phyloP scores from a whole-genome alignment of 2,329 filamentous ascomycete species.

The Paramyrothecium sp. region DNA sequence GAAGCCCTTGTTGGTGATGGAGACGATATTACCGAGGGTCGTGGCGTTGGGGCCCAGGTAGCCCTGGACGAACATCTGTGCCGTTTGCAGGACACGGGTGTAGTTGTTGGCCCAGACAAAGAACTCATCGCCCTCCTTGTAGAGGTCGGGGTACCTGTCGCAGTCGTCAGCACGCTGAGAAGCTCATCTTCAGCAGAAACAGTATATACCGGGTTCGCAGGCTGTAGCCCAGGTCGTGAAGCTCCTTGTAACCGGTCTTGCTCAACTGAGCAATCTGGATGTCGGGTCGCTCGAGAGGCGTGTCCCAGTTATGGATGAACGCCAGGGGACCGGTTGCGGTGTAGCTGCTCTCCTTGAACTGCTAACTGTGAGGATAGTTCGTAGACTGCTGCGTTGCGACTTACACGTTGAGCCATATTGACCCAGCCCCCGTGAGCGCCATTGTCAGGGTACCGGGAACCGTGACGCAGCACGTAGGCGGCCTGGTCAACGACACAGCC shows the following conservation, averaged over 20 bases:
- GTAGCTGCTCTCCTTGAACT: constrained; percentile 55
- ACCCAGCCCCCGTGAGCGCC: constrained; percentile 59
- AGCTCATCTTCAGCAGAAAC: not conserved
- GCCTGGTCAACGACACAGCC: constrained; percentile 60
- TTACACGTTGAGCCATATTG: constrained; percentile 40
- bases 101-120: constrained; percentile 67
- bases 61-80: constrained; percentile 58
- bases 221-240: constrained; percentile 53
- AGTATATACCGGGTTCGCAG: constrained; percentile 39
- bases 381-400: constrained; percentile 7
- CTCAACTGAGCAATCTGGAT: constrained; percentile 59
- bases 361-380: not conserved
- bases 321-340: constrained; percentile 49
- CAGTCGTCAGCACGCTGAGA: not conserved
- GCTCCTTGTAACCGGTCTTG: constrained; percentile 62
- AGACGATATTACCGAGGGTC: constrained; percentile 53
- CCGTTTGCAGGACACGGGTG: constrained; percentile 60
- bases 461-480: constrained; percentile 59
- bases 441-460: constrained; percentile 60
- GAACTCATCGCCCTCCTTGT: constrained; percentile 48
- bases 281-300: constrained; percentile 52
- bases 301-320: constrained; percentile 59
- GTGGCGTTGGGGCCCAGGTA: constrained; percentile 57
- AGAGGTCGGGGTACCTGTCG: constrained; percentile 45
- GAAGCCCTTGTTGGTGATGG: constrained; percentile 55